These are phyloP conservation scores for carrot (Daucus carota) DNA, from an alignment of 129 eudicot species.

Conservation along the genomic window DH1_v3.0 NC_030389.2:36261501-36262000, in stretches of 20 bases:
- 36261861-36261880: slow-evolving; percentile 25
- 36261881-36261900: slow-evolving; percentile 54
- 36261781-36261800: neutral
- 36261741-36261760: neutral
- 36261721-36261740: slow-evolving; percentile 32
- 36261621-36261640: neutral
- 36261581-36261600: neutral
- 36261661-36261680: slow-evolving; percentile 17
- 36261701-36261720: slow-evolving; percentile 50
- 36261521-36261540: neutral
- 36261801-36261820: slow-evolving; percentile 5
- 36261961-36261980: slow-evolving; percentile 42
- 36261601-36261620: neutral
- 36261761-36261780: neutral
- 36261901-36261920: slow-evolving; percentile 67
- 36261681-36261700: slow-evolving; percentile 21
- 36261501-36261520: neutral
- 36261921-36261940: slow-evolving; percentile 54
- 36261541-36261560: neutral
- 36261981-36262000: slow-evolving; percentile 46
- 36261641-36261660: slow-evolving; percentile 9
- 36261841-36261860: slow-evolving; percentile 28
- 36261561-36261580: neutral
- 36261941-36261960: slow-evolving; percentile 36
- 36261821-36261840: neutral